Base-by-base conservation (phyloP, 2,329 filamentous ascomycete genomes). In the Pseudogymnoascus sp. region DNA sequence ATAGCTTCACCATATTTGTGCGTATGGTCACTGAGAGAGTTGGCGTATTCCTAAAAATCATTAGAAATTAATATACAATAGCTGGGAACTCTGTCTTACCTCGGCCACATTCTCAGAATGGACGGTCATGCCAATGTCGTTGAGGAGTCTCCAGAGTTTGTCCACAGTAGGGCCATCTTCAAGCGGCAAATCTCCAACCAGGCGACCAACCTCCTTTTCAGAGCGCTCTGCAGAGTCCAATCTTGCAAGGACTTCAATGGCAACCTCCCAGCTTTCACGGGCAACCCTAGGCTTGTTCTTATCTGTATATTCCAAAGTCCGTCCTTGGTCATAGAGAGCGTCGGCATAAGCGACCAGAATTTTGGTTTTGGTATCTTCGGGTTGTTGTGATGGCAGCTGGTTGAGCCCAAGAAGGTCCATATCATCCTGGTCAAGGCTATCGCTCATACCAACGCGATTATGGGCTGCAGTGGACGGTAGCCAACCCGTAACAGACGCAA, bases 211-310 rank as follows among this genome's bases (percentile, higher is more conserved):
- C 64, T 87, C 87, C 67, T 88, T 84, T 71, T 90, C 88, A 6
- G 90, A 90, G 60, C 84, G 83, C 59, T 85, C 80, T 0, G 83
- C 79, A 64, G 92, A 86, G 71, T 96, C 89, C 72, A 98, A 83
- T 62, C 93, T 86, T 8, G 89, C 90, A 53, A 97, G 80, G 10
- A 96, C 84, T 65, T 91, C 86, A 46, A 97, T 86, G 0, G 92
- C 89, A 71, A 97, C 78, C 76, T 97, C 91, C 93, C 93, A 98
- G 7, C 93, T 93, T 69, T 93, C 88, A 38, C 82, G 79, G 12
- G 75, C 71, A 11, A 75, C 73, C 22, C 67, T 65, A n/a, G 63
- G 61, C 19, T 64, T 40, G 1, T 37, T 60, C 16, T 37, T 60
- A 22, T 60, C 56, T 14, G 56, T 40, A 22, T 80, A 77, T 62